A percentile compares a stretch with the other conserved stretches of the same genome.
Evolutionary conservation across 2,329 filamentous ascomycete species (phyloP).

Genomic region (Colletotrichum kahawae): DNA sequence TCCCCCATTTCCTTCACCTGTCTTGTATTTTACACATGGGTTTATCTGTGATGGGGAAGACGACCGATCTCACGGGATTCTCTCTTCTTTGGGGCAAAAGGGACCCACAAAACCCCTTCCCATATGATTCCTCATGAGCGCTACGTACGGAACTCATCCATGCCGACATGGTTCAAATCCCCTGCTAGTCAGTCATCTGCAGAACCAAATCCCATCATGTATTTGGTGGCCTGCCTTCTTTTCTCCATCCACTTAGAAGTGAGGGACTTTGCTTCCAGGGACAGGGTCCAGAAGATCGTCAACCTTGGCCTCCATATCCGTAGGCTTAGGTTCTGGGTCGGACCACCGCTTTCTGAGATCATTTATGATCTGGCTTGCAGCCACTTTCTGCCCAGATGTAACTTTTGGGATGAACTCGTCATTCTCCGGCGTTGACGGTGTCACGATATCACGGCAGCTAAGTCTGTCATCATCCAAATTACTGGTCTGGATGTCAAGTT

Average conservation of each 20-base stretch:
- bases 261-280: not conserved
- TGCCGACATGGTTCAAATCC: not conserved
- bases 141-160: not conserved
- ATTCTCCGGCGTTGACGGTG: not conserved
- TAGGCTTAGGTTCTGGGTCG: not conserved
- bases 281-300: not conserved
- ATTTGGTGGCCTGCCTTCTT: not conserved
- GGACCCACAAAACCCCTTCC: not conserved
- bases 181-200: not conserved
- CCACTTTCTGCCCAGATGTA: not conserved
- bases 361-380: conserved; percentile 10
- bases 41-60: not conserved
- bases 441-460: not conserved
- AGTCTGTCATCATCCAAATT: not conserved
- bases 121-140: not conserved
- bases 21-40: not conserved
- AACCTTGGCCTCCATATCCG: not conserved
- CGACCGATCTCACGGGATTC: not conserved
- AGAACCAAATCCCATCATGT: not conserved
- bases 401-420: not conserved
- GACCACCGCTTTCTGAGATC: not conserved
- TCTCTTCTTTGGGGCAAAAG: not conserved
- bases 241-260: not conserved
- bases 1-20: not conserved
- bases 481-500: not conserved